phyloP scores from a whole-genome alignment of 306 rosid species.

The Astragalus glycyphyllos region DNA sequence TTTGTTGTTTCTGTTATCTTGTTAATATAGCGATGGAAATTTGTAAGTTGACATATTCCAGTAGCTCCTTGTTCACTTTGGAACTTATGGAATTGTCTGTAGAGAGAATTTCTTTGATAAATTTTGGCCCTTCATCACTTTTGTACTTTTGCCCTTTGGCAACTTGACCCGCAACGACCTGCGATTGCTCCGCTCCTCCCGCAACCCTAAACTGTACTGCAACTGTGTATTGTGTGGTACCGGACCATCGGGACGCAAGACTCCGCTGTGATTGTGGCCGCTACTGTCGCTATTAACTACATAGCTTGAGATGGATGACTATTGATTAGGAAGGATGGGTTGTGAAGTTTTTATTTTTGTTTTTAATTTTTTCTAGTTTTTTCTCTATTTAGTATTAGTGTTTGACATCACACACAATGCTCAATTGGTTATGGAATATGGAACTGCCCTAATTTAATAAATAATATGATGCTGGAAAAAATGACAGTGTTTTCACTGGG shows the following conservation, averaged over 20 bases:
- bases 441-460: constrained; percentile 22
- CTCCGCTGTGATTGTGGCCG: too few species aligned
- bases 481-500: constrained; percentile 48
- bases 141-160: background rate
- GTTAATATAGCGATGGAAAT: constrained; percentile 14
- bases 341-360: background rate
- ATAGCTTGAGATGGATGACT: background rate
- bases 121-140: constrained; percentile 1
- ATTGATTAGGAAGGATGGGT: background rate
- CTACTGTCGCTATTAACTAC: too few species aligned
- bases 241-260: too few species aligned
- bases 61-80: background rate
- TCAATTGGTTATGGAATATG: constrained; percentile 26
- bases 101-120: constrained; percentile 9
- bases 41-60: background rate
- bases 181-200: too few species aligned
- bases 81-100: background rate
- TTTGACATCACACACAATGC: constrained; percentile 2
- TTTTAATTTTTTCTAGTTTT: constrained; percentile 7
- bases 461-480: constrained; percentile 45
- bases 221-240: too few species aligned
- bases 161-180: background rate
- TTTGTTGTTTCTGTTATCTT: constrained; percentile 2
- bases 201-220: too few species aligned
- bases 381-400: constrained; percentile 29